Conservation (phyloP, 768 basidiomycete species). For the Calocybe indica region DNA sequence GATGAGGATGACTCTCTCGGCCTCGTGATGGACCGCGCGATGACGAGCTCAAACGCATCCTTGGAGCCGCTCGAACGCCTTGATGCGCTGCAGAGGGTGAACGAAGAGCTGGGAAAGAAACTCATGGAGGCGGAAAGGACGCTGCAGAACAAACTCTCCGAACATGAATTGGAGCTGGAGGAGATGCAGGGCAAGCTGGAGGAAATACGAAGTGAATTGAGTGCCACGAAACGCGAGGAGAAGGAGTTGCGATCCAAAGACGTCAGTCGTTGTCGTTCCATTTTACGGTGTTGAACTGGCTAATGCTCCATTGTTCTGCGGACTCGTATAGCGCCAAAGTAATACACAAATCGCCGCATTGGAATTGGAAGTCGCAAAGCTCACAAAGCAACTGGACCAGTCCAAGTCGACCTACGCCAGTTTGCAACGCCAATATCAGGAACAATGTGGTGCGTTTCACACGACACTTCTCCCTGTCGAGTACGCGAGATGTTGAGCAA, state of each 20-base stretch:
- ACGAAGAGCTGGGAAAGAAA: slow-evolving; percentile 70
- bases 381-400: slow-evolving; percentile 69
- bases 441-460: slow-evolving; percentile 68
- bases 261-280: slow-evolving; percentile 32
- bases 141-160: slow-evolving; percentile 56
- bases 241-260: slow-evolving; percentile 89
- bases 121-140: slow-evolving; percentile 69
- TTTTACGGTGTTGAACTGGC: not conserved
- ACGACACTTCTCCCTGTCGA: not conserved
- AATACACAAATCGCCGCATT: slow-evolving; percentile 59
- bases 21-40: slow-evolving; percentile 54
- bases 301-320: slow-evolving; percentile 1
- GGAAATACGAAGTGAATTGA: slow-evolving; percentile 71
- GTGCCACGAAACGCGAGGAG: slow-evolving; percentile 80
- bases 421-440: slow-evolving; percentile 83
- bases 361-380: slow-evolving; percentile 75
- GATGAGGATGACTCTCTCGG: slow-evolving; percentile 40
- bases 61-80: slow-evolving; percentile 68
- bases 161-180: slow-evolving; percentile 81
- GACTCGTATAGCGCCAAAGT: slow-evolving; percentile 46
- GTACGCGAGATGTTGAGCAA: not conserved
- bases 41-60: slow-evolving; percentile 58
- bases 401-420: slow-evolving; percentile 68
- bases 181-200: slow-evolving; percentile 75
- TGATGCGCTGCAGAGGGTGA: slow-evolving; percentile 67